Evolutionary conservation across 805 yeast genomes (phyloP), one percentile per base, ranked within the genome.

Genomic region (Starmera amethionina): DNA sequence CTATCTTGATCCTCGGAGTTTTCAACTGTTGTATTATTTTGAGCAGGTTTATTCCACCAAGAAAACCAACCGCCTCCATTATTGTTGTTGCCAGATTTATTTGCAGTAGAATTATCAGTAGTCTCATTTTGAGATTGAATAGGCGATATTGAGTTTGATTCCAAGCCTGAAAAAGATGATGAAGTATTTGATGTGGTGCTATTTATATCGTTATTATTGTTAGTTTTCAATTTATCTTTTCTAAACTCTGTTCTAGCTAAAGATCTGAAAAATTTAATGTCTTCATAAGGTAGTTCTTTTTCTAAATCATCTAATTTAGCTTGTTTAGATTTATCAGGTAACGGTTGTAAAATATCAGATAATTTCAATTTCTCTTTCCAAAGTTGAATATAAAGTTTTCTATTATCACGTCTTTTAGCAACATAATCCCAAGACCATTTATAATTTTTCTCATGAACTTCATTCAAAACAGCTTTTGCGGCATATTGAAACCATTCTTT

Each of bases 361-460:
- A 58, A 46, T 13, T 62, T 59, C n/a, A 79, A 59, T 47, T 78
- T 75, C 41, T 62, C 52, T 46, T 76, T 80, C 86, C 89, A 90
- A 0, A 86, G 62, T 12, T 55, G 55, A 14, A 83, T 70, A 58
- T 93, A 93, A 1, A 65, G 60, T 39, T 70, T 73, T 51, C 96
- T 67, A 54, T 82, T 79, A 45, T 84, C 84, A 46, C 94, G 66
- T 52, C 95, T 71, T 37, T 68, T 70, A 37, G 74, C 73, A 49
- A 90, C 76, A 52, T 74, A 74, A 4, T 73, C 93, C 98, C 98
- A 94, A 30, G 87, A 78, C 94, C 96, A 85, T 51, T 74, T 76
- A 49, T 78, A 73, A 55, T 84, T 77, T 51, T 72, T 76, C 43
- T 86, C 93, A 51, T 84, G 95, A 32, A 93, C 79, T 54, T 88